Conservation (phyloP, 768 basidiomycete genomes). For the Boletellus sp. region DNA sequence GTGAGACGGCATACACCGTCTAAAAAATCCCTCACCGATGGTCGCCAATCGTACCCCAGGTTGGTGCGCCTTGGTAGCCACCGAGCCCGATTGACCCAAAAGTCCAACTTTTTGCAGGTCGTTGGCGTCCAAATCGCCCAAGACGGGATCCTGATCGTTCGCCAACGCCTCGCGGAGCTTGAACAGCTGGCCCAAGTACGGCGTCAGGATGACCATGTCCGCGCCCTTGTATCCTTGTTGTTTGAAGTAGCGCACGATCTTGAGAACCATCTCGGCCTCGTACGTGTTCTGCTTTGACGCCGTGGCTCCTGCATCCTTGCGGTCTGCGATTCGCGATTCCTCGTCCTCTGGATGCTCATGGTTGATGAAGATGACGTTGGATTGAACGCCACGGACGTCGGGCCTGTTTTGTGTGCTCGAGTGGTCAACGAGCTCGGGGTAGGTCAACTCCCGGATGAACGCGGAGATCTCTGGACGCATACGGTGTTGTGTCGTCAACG, state of each 20-base stretch:
- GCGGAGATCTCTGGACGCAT: conserved; percentile 76
- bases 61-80: conserved; percentile 38
- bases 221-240: conserved; percentile 67
- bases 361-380: conserved; percentile 61
- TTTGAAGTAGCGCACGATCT: conserved; percentile 60
- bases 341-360: conserved; percentile 58
- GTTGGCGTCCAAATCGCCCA: conserved; percentile 13
- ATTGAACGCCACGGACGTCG: conserved; percentile 50
- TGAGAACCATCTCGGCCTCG: conserved; percentile 63
- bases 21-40: conserved; percentile 44
- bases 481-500: conserved; percentile 57
- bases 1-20: background rate
- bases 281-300: conserved; percentile 61
- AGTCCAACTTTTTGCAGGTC: conserved; percentile 61
- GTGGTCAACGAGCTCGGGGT: conserved; percentile 64
- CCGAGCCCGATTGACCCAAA: conserved; percentile 34
- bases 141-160: conserved; percentile 45
- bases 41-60: conserved; percentile 54
- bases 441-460: conserved; percentile 59
- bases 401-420: conserved; percentile 45
- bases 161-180: conserved; percentile 44
- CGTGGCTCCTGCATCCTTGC: conserved; percentile 42
- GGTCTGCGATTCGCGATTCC: conserved; percentile 38
- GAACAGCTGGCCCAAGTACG: conserved; percentile 63
- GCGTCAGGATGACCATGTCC: conserved; percentile 62